A percentile compares a stretch with the other conserved stretches of the same genome.
phyloP scores from a whole-genome alignment of 75 land plant genomes.

The Chamaecyparis obtusa region DNA sequence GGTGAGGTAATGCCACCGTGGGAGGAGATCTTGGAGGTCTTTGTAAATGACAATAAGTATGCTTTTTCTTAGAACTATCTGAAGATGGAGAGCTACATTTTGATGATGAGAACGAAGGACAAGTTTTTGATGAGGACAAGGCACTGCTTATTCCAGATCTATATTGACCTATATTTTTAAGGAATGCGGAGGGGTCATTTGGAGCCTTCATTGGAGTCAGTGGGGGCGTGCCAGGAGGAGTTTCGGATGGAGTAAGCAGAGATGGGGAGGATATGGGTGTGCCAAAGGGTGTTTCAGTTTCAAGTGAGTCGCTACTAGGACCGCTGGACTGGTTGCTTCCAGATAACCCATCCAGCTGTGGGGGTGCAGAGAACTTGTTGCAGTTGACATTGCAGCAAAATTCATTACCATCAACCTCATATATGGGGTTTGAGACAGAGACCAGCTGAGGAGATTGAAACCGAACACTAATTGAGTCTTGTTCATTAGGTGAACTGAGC shows the following conservation, averaged over 20 bases:
- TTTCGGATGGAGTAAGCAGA: neutral
- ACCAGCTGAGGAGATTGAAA: neutral
- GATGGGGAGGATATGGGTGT: constrained; percentile 8
- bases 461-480: neutral
- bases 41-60: neutral
- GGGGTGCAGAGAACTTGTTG: neutral
- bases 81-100: constrained; percentile 5
- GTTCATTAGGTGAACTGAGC: neutral
- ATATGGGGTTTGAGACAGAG: neutral
- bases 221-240: constrained; percentile 5
- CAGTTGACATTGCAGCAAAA: neutral
- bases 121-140: neutral
- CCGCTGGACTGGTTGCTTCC: neutral
- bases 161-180: neutral
- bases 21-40: constrained; percentile 5
- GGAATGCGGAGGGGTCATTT: neutral
- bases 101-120: neutral
- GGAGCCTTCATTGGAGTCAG: constrained; percentile 9
- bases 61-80: neutral
- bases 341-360: neutral
- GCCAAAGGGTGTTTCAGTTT: constrained; percentile 6
- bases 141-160: neutral
- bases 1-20: neutral
- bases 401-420: neutral
- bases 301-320: neutral